Evolutionary conservation across 257 asterid species (phyloP).

Genomic region (Buddleja alternifolia): DNA sequence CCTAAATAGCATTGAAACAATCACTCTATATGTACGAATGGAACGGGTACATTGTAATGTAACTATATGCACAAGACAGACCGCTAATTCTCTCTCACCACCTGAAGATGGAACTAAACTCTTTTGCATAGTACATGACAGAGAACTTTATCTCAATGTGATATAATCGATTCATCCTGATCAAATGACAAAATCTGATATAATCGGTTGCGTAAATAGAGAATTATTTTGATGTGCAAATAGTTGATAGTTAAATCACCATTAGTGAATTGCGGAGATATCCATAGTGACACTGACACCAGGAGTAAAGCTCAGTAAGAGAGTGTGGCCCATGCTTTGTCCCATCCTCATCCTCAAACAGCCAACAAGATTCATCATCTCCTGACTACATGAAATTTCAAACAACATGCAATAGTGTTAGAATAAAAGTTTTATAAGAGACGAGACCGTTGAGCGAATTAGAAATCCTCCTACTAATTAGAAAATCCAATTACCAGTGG

Average conservation of each 20-base stretch:
- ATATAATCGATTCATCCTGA: constrained; percentile 18
- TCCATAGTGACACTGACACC: constrained; percentile 81
- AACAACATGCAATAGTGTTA: not conserved
- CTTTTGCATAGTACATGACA: not conserved
- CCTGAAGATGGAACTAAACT: not conserved
- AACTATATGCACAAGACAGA: too few relatives aligned
- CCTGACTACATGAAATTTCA: constrained; percentile 46
- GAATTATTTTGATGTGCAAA: constrained; percentile 21
- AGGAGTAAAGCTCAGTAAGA: constrained; percentile 71
- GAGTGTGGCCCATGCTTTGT: constrained; percentile 83
- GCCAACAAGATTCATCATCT: constrained; percentile 85
- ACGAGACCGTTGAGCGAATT: not conserved
- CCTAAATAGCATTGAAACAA: not conserved
- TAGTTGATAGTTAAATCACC: constrained; percentile 48
- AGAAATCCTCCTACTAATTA: not conserved
- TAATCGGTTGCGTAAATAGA: not conserved
- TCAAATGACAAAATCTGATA: constrained; percentile 3
- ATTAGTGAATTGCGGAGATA: constrained; percentile 52
- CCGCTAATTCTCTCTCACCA: too few relatives aligned
- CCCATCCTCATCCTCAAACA: constrained; percentile 77
- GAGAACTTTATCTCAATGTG: constrained; percentile 14
- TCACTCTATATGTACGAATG: not conserved
- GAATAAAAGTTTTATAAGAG: not conserved
- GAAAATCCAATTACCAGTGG: constrained; percentile 42
- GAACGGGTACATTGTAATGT: not conserved